phyloP scores from a whole-genome alignment of 2,329 filamentous ascomycete species.

The Verticillium klebahnii region DNA sequence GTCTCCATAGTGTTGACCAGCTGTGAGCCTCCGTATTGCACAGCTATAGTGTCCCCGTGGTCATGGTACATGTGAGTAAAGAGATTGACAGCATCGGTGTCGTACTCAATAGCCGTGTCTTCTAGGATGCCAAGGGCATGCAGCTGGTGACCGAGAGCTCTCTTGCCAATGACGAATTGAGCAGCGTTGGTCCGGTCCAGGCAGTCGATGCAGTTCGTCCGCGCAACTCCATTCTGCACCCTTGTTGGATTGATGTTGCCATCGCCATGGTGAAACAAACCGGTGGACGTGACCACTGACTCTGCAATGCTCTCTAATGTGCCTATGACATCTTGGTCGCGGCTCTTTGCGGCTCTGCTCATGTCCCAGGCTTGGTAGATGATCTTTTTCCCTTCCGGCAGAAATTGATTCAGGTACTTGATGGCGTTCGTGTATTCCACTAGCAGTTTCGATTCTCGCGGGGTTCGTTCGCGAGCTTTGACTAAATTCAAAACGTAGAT shows the following conservation, averaged over 20 bases:
- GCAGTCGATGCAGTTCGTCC: slow-evolving; percentile 98
- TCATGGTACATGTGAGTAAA: slow-evolving; percentile 99
- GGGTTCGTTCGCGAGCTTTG: slow-evolving; percentile 81
- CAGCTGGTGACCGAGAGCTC: slow-evolving; percentile 85
- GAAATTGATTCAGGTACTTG: slow-evolving; percentile 88
- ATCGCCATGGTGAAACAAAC: slow-evolving; percentile 93
- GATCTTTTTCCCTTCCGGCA: slow-evolving; percentile 79
- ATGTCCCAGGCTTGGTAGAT: slow-evolving; percentile 97
- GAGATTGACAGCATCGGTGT: slow-evolving; percentile 91
- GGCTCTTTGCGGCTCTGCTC: slow-evolving; percentile 88
- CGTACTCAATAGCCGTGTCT: slow-evolving; percentile 77
- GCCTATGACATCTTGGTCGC: slow-evolving; percentile 90
- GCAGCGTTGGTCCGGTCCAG: slow-evolving; percentile 95
- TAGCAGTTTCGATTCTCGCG: slow-evolving; percentile 86
- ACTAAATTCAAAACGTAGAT: slow-evolving; percentile 90
- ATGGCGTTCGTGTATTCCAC: slow-evolving; percentile 84
- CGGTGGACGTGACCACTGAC: slow-evolving; percentile 77
- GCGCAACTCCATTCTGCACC: slow-evolving; percentile 86
- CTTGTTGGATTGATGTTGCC: slow-evolving; percentile 58
- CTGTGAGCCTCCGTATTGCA: slow-evolving; percentile 96
- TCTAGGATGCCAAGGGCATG: slow-evolving; percentile 86
- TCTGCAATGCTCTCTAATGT: slow-evolving; percentile 87
- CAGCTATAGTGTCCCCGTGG: slow-evolving; percentile 94
- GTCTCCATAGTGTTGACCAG: slow-evolving; percentile 99
- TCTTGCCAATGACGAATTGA: slow-evolving; percentile 95